Percentiles rank a stretch among this genome's conserved stretches.
phyloP scores from a whole-genome alignment of 768 basidiomycete genomes.

The Hericium coralloides region DNA sequence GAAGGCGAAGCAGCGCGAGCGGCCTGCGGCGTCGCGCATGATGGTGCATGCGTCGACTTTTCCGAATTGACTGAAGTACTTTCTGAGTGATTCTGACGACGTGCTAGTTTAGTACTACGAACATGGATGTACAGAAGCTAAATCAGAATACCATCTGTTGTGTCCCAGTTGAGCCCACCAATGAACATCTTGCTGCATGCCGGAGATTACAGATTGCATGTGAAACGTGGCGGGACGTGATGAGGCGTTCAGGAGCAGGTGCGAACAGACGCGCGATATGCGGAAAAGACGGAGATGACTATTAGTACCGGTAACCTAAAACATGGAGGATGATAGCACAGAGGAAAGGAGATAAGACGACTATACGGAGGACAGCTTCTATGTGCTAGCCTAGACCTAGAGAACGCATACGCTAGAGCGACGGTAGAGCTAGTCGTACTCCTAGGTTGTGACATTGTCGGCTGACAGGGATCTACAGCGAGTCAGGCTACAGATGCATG shows the following conservation, averaged over 20 bases:
- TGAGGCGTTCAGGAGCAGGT: slow-evolving; percentile 2
- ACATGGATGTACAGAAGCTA: slow-evolving; percentile 24
- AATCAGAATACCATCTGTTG: slow-evolving; percentile 77
- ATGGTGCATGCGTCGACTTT: slow-evolving; percentile 94
- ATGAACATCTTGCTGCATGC: slow-evolving; percentile 95
- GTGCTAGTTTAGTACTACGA: slow-evolving; percentile 29
- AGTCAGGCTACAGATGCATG: slow-evolving; percentile 1
- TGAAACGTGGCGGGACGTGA: slow-evolving; percentile 7
- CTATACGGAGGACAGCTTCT: slow-evolving; percentile 50
- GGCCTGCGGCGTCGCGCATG: slow-evolving; percentile 90
- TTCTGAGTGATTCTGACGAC: slow-evolving; percentile 53
- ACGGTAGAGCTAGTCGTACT: slow-evolving; percentile 16
- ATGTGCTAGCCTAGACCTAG: slow-evolving; percentile 47
- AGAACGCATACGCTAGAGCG: slow-evolving; percentile 23
- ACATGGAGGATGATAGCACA: slow-evolving; percentile 38
- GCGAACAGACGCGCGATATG: slow-evolving; percentile 15
- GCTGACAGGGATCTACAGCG: slow-evolving; percentile 11
- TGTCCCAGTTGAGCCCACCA: slow-evolving; percentile 97
- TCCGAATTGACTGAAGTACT: slow-evolving; percentile 92
- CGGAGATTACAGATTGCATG: slow-evolving; percentile 1
- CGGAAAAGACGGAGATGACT: slow-evolving; percentile 42
- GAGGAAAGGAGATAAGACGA: slow-evolving; percentile 46
- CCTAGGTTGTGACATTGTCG: slow-evolving; percentile 11
- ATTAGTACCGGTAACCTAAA: slow-evolving; percentile 72
- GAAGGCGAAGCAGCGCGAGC: slow-evolving; percentile 95